These are phyloP conservation scores for Xylariaceae sp. DNA, from an alignment of 2,329 filamentous ascomycete genomes.

Conservation along the genomic window DNA sequence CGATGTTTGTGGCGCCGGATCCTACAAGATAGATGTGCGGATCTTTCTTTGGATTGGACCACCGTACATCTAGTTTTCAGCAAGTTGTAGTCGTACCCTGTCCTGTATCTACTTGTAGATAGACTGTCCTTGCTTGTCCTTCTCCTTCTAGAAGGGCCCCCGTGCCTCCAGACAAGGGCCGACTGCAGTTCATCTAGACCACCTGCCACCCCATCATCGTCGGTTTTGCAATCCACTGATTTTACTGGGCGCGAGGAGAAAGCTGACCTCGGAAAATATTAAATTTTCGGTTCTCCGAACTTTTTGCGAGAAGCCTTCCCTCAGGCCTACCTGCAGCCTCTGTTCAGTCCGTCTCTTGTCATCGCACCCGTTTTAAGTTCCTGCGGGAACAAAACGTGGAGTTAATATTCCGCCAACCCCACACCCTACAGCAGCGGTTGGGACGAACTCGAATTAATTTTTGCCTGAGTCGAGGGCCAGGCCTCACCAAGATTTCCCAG, in stretches of 20 bases:
- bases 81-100: slow-evolving; percentile 11
- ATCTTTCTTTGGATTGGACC: slow-evolving; percentile 11
- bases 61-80: slow-evolving; percentile 6
- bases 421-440: slow-evolving; percentile 2
- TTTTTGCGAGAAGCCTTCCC: slow-evolving; percentile 10
- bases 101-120: slow-evolving; percentile 29
- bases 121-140: slow-evolving; percentile 38
- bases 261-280: slow-evolving; percentile 24
- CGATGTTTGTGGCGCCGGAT: slow-evolving; percentile 11
- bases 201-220: slow-evolving; percentile 32
- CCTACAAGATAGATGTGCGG: slow-evolving; percentile 9
- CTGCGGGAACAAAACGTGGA: slow-evolving; percentile 16
- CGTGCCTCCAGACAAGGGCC: slow-evolving; percentile 27
- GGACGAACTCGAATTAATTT: slow-evolving; percentile 9
- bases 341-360: slow-evolving; percentile 7
- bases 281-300: slow-evolving; percentile 17
- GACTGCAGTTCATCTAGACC: slow-evolving; percentile 28
- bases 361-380: slow-evolving; percentile 14
- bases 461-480: slow-evolving; percentile 12
- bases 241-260: neutral
- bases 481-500: slow-evolving; percentile 1
- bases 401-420: slow-evolving; percentile 15
- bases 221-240: slow-evolving; percentile 22
- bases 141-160: slow-evolving; percentile 37
- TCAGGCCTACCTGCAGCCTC: slow-evolving; percentile 9